Base-by-base conservation (phyloP, 2,329 filamentous ascomycete species). In the Trichoderma pleuroti region DNA sequence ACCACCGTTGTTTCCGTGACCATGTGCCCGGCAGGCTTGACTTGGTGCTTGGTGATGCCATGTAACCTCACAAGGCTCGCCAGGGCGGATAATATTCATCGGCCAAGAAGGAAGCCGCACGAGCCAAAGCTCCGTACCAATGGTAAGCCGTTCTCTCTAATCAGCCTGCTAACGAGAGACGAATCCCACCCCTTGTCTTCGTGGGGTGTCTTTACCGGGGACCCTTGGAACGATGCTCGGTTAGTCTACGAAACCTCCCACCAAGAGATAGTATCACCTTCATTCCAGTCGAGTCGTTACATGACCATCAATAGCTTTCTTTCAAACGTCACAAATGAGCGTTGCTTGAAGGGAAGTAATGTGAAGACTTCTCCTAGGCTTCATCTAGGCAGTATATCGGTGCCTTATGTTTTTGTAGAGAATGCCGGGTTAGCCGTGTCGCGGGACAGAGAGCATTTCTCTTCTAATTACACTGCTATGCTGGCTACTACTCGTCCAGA, bases 61-160 rank as follows among this genome's bases (percentile, higher is more conserved):
- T 68, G 66, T 68, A 68, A 68, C 66, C 61, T 68, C 39, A 34
- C 66, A 52, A 24, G 36, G 28, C 63, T 64, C 36, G 36, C 28
- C 16, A 5, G 12, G 12, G n/a, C 39, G 56, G 39, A n/a, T 60
- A 68, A 67, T 59, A 59, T 67, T 54, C n/a, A 32, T 46, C 21
- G 18, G 52, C 36, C 21, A 32, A 24, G 34, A 16, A 26, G 30
- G 39, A 24, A 49, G 54, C 6, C 34, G 18, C 64, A 32, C 39
- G 64, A 32, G 36, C n/a, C 54, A 49, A 68, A 18, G 18, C n/a
- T 59, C 39, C 52, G 52, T 28, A 39, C 54, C 54, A 49, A 60
- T 59, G 18, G 8, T 42, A 59, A 32, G 16, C 24, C 5, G 26
- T 39, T 32, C 26, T 60, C 11, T 26, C 54, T 49, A 34, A 57